Evolutionary conservation across 192 early-diverging fungal species (phyloP).

Genomic region (Backusella circina): DNA sequence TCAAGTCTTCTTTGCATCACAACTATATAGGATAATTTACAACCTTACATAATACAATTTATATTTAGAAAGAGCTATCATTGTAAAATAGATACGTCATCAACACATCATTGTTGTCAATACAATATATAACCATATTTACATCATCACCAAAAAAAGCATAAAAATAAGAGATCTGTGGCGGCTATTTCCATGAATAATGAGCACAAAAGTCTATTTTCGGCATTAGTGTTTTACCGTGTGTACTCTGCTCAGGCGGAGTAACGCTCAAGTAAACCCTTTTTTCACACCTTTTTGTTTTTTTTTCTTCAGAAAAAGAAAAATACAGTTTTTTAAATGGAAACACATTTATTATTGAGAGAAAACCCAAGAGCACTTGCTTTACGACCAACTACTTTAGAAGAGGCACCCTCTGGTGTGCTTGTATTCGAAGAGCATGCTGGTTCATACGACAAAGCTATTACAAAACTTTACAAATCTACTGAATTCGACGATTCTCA

Average conservation of each 20-base stretch:
- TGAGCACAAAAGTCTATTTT: constrained; percentile 1
- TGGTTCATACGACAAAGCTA: constrained; percentile 27
- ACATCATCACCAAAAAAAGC: background rate
- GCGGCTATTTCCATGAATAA: background rate
- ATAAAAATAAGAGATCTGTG: background rate
- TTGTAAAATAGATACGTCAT: background rate
- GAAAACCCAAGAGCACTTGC: constrained; percentile 56
- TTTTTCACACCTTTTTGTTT: constrained; percentile 4
- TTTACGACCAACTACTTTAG: constrained; percentile 50
- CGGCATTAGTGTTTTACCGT: background rate
- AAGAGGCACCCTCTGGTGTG: constrained; percentile 29
- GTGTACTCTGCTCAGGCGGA: background rate
- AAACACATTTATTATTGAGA: constrained; percentile 39
- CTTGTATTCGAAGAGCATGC: constrained; percentile 27
- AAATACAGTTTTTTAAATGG: constrained; percentile 15
- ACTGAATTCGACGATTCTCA: constrained; percentile 35
- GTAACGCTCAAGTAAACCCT: background rate
- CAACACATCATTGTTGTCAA: background rate
- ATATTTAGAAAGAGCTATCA: too few relatives aligned
- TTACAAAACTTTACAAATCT: constrained; percentile 30
- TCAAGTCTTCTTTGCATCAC: background rate
- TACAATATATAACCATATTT: too few relatives aligned
- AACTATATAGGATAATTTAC: too few relatives aligned
- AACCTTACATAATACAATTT: too few relatives aligned
- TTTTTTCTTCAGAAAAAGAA: background rate